phyloP scores from a whole-genome alignment of 2,329 filamentous ascomycete species.

The Colletotrichum spinosum region DNA sequence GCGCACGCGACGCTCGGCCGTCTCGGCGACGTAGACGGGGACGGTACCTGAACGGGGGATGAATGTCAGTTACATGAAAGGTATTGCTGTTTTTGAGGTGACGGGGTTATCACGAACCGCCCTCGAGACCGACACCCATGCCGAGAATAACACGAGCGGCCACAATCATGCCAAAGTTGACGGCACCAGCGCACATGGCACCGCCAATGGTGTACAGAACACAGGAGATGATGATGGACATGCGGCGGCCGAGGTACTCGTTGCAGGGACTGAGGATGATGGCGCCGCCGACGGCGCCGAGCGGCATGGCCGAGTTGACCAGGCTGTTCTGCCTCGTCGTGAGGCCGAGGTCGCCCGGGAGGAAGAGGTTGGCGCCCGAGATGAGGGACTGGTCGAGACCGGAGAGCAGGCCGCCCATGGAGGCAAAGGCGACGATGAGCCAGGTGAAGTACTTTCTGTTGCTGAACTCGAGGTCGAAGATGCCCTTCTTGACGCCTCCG shows the following conservation, averaged over 20 bases:
- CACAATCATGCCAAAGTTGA: slow-evolving; percentile 78
- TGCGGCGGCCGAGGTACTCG: slow-evolving; percentile 74
- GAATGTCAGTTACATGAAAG: too few species aligned
- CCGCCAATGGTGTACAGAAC: slow-evolving; percentile 78
- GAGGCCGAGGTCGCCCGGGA: slow-evolving; percentile 70
- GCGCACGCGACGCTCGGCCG: slow-evolving; percentile 73
- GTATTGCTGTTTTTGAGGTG: too few species aligned
- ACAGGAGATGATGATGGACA: slow-evolving; percentile 77
- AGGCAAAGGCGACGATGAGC: slow-evolving; percentile 77
- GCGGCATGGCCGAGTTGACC: slow-evolving; percentile 77
- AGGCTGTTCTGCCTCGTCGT: slow-evolving; percentile 69
- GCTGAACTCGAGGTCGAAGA: slow-evolving; percentile 68
- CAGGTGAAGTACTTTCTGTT: slow-evolving; percentile 75
- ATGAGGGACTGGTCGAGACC: slow-evolving; percentile 81
- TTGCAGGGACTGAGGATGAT: slow-evolving; percentile 75
- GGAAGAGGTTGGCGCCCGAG: slow-evolving; percentile 75
- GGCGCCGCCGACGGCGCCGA: slow-evolving; percentile 78
- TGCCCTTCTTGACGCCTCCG: slow-evolving; percentile 45
- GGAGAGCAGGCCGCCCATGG: slow-evolving; percentile 78
- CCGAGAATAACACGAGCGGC: slow-evolving; percentile 76
- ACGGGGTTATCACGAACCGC: slow-evolving; percentile 48
- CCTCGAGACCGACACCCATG: slow-evolving; percentile 77
- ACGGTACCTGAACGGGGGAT: slow-evolving; percentile 63
- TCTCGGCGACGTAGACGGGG: slow-evolving; percentile 80
- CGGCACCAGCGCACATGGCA: slow-evolving; percentile 74